phyloP scores from a whole-genome alignment of 805 yeast species.

The Nadsonia fulvescens region DNA sequence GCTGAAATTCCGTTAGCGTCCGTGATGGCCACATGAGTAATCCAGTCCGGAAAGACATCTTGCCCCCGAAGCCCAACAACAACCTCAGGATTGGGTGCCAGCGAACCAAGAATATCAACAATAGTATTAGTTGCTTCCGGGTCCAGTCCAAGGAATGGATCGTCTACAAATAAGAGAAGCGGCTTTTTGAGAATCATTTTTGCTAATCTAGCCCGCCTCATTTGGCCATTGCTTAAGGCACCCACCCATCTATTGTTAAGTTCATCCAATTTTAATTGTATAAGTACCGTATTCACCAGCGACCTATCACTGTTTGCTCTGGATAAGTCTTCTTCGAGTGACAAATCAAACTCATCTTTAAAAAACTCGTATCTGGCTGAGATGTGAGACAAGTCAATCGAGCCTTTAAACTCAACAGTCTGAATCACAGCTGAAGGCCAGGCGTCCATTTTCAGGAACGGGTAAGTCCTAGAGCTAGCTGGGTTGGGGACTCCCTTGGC shows the following conservation, averaged over 20 bases:
- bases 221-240: slow-evolving; percentile 84
- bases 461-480: slow-evolving; percentile 34
- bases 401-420: slow-evolving; percentile 30
- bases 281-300: slow-evolving; percentile 25
- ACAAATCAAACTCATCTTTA: slow-evolving; percentile 69
- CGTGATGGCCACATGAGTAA: slow-evolving; percentile 50
- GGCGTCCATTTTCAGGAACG: slow-evolving; percentile 25
- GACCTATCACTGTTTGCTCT: slow-evolving; percentile 26
- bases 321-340: slow-evolving; percentile 42
- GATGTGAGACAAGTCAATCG: slow-evolving; percentile 41
- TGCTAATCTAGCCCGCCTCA: slow-evolving; percentile 78
- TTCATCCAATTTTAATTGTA: slow-evolving; percentile 34
- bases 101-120: slow-evolving; percentile 27
- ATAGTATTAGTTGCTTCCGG: slow-evolving; percentile 50
- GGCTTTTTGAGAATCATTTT: slow-evolving; percentile 51
- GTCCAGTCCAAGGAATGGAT: slow-evolving; percentile 84
- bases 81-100: slow-evolving; percentile 29
- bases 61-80: slow-evolving; percentile 63
- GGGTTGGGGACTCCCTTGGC: slow-evolving; percentile 37
- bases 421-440: slow-evolving; percentile 30
- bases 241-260: slow-evolving; percentile 62
- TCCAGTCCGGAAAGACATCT: slow-evolving; percentile 67
- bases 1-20: slow-evolving; percentile 32
- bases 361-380: slow-evolving; percentile 81
- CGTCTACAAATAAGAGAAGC: slow-evolving; percentile 56